A percentile compares a stretch with the other conserved stretches of the same genome.
Evolutionary conservation across 257 asterid genomes (phyloP).

Genomic region (Osmanthus fragrans): DNA sequence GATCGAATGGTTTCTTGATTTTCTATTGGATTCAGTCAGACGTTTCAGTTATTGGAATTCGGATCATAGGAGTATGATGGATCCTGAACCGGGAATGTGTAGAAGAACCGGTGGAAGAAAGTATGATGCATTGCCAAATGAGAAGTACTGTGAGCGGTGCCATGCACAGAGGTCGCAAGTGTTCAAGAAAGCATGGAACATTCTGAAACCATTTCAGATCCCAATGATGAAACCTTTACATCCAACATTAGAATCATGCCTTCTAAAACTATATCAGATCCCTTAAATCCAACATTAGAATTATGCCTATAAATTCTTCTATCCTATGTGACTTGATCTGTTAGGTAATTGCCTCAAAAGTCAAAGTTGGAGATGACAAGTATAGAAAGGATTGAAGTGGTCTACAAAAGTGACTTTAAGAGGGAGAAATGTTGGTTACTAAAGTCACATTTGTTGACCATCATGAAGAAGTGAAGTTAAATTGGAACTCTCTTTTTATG

Average conservation of each 20-base stretch:
- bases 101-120: constrained; percentile 74
- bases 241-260: background rate
- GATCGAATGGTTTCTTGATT: background rate
- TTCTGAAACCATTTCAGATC: constrained; percentile 13
- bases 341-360: too few species aligned
- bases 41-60: constrained; percentile 20
- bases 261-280: too few species aligned
- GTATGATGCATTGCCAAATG: constrained; percentile 36
- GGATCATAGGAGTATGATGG: constrained; percentile 41
- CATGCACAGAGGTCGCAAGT: constrained; percentile 63
- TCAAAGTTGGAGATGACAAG: too few species aligned
- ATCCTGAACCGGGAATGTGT: constrained; percentile 71
- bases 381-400: too few species aligned
- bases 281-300: background rate
- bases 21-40: constrained; percentile 23
- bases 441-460: too few species aligned
- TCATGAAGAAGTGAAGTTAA: too few species aligned
- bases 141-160: constrained; percentile 69
- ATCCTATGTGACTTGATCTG: constrained; percentile 23
- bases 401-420: too few species aligned
- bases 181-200: constrained; percentile 83
- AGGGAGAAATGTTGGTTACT: too few species aligned
- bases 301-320: constrained; percentile 11
- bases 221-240: constrained; percentile 10
- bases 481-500: too few species aligned